phyloP scores from a whole-genome alignment of 164 flowering plant species.

The Amborella trichopoda region DNA sequence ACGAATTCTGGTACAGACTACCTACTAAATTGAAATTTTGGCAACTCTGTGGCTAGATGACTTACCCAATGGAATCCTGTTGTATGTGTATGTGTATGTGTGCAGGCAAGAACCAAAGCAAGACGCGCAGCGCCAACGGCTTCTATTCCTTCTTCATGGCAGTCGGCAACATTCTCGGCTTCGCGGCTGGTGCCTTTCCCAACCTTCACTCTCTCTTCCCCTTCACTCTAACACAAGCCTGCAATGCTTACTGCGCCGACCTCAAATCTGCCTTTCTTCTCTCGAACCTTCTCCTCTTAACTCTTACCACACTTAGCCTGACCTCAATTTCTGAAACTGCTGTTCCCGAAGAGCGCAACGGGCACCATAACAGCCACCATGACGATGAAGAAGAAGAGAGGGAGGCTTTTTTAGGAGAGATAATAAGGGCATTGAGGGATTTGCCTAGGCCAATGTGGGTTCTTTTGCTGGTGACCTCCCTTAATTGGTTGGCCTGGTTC shows the following conservation, averaged over 20 bases:
- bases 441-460: slow-evolving; percentile 49
- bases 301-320: slow-evolving; percentile 30
- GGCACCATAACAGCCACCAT: neutral
- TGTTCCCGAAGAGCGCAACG: too few relatives aligned
- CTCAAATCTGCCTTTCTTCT: slow-evolving; percentile 61
- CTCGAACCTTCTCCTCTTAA: slow-evolving; percentile 31
- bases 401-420: slow-evolving; percentile 28
- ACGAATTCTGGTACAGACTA: too few relatives aligned
- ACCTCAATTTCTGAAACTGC: slow-evolving; percentile 21
- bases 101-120: slow-evolving; percentile 9
- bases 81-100: too few relatives aligned
- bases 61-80: too few relatives aligned
- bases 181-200: slow-evolving; percentile 52
- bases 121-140: slow-evolving; percentile 35
- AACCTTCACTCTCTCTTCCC: slow-evolving; percentile 39
- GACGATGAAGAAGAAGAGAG: neutral
- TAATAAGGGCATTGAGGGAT: slow-evolving; percentile 26
- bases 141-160: slow-evolving; percentile 74
- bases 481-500: slow-evolving; percentile 88
- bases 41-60: too few relatives aligned
- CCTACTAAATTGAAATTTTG: too few relatives aligned
- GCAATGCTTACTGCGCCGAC: slow-evolving; percentile 71
- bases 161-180: slow-evolving; percentile 69
- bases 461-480: slow-evolving; percentile 46
- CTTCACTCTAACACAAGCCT: slow-evolving; percentile 46